Conservation (phyloP, 2,329 filamentous ascomycete species). For the Oidium heveae region DNA sequence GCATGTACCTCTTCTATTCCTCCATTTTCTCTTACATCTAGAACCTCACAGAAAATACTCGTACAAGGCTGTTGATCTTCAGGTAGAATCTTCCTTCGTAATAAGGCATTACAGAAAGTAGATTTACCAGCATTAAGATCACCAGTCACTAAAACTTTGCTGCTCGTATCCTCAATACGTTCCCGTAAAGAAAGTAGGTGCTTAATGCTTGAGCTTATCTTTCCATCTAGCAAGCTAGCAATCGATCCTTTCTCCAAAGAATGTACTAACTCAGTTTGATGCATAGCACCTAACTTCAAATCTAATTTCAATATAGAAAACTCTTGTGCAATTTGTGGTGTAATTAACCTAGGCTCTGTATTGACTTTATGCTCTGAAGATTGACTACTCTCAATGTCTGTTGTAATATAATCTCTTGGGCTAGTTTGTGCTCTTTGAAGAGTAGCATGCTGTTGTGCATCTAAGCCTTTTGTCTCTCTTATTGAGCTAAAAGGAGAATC, state of each 20-base stretch:
- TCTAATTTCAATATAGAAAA: conserved; percentile 92
- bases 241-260: conserved; percentile 83
- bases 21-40: conserved; percentile 76
- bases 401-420: conserved; percentile 25
- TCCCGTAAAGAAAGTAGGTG: conserved; percentile 71
- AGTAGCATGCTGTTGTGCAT: conserved; percentile 19
- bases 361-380: conserved; percentile 33
- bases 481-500: conserved; percentile 22
- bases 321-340: conserved; percentile 80
- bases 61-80: conserved; percentile 97
- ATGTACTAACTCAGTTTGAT: conserved; percentile 78
- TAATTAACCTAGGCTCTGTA: conserved; percentile 60
- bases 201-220: conserved; percentile 80
- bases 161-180: conserved; percentile 88
- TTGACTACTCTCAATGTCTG: conserved; percentile 44
- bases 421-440: conserved; percentile 51
- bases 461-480: neutral
- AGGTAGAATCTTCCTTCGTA: conserved; percentile 75
- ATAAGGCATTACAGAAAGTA: conserved; percentile 92
- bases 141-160: conserved; percentile 87
- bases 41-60: conserved; percentile 91
- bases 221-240: conserved; percentile 72
- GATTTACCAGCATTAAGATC: conserved; percentile 96
- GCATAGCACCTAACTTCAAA: conserved; percentile 63
- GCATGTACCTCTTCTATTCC: conserved; percentile 90